Base-by-base conservation (phyloP, 2,329 filamentous ascomycete species). In the Beauveria caledonica region DNA sequence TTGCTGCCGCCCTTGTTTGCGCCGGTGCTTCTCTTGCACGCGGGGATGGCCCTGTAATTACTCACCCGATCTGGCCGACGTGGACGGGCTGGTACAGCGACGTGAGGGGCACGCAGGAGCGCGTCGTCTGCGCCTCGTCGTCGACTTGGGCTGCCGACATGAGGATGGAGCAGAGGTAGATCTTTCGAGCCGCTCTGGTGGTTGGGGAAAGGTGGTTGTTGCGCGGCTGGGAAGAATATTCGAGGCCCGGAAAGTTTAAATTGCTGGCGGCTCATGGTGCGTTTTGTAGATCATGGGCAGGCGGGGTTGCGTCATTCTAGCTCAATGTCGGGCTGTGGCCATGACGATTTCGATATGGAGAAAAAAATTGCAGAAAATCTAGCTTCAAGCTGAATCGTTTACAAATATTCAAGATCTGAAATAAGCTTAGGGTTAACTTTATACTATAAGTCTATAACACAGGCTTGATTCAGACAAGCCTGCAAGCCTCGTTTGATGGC, bases 31-130 rank as follows among this genome's bases (percentile, higher is more conserved):
- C 3, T 6, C 25, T 25, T n/a, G n/a, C n/a, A n/a, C n/a, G n/a
- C 10, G 8, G 40, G 42, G n/a, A 44, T 44, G n/a, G 29, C 29
- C 9, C 29, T 33, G 29, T 33, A 11, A 5, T 3, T 27, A 19
- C 68, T 15, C 67, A 77, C 75, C 73, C 68, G 48, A 76, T 67
- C 29, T 76, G 72, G 58, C 73, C 73, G 23, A 81, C 72, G 45
- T 80, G 75, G 60, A 82, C 70, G 10, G 81, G 80, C 29, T 68
- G 67, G 10, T 68, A 68, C 51, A 81, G 66, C 11, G 70, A 67
- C 4, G 68, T 60, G 51, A 80, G 63, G 15, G 76, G 71, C 33
- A 69, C 71, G 68, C 77, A 77, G 70, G 74, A 78, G 51, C 70
- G 70, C 15, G 66, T 58, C 2, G 66, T 69, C 56, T 72, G 69